Base-by-base conservation (phyloP, 345 rosid species). In the Rhodomyrtus tomentosa region DNA sequence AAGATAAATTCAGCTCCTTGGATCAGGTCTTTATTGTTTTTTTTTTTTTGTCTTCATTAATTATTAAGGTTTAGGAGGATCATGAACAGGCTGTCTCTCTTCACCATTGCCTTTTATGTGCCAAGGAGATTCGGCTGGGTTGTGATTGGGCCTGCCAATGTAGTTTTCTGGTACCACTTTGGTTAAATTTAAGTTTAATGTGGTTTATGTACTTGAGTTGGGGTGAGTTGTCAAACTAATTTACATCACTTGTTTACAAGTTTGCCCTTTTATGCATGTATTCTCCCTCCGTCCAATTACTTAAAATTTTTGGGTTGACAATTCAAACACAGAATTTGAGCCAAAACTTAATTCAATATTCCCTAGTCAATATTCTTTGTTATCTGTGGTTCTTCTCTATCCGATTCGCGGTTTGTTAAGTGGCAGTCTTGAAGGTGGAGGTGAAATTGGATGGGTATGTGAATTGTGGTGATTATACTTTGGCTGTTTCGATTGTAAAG, bases 1-100 rank as follows among this genome's bases (percentile, higher is more conserved):
- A 92, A 62, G 98, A 95, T 85, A 91, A 92, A 86, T 95, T 93
- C 91, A 90, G 80, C 86, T 92, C 91, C 42, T 82, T 95, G 89
- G 96, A 94, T 86, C 92, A 96, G 99, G 99, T 96, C 36, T 80
- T 45, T 50, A 53, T 81, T 49, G 83, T 0, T 81, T 50, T 52
- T 16, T 0, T 81, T 50, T 52, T 16, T 50, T 29, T 27, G 83
- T 51, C 20, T 55, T n/a, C 45, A 15, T 81, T 50, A 0, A 27
- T 40, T 51, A 3, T 18, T 0, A 80, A 72, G 55, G 52, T 68
- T 62, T 52, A n/a, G n/a, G 56, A 81, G 55, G 56, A 68, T 0
- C 45, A 32, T 36, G 76, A 68, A 68, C 24, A 68, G 0, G 76
- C 76, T 68, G 76, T 68, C 76, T 68, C 76, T 10, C 76, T 68